Evolutionary conservation across 2,329 filamentous ascomycete species (phyloP), one percentile per base, ranked within the genome.

Genomic region (Colletotrichum liriopes): DNA sequence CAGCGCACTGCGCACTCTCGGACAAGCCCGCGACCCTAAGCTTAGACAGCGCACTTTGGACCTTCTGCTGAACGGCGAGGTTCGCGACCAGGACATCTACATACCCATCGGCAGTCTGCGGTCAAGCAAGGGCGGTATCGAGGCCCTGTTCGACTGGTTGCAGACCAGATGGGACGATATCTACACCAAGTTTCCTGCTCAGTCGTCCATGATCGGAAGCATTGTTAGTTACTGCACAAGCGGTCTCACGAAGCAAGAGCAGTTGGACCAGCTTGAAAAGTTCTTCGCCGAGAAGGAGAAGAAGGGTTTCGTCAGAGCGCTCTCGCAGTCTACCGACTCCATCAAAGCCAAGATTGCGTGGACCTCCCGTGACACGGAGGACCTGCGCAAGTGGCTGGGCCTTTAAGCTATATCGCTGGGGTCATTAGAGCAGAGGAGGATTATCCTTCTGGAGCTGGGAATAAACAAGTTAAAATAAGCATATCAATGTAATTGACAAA

Each of bases 41-140:
- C 89, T 98, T 60, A 96, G 98, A 81, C 86, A 96, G 85, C 90
- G 91, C 73, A 96, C 95, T 3, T 88, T 98, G 18, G 89, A 86
- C 39, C 86, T 98, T 74, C 88, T 95, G 41, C 88, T 95, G 69
- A 91, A 91, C 80, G 90, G 92, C 73, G 93, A 97, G 76, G 93
- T 98, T 83, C 97, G 97, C 86, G 94, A 93, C 75, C 96, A 98
- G 82, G 96, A 98, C 81, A 92, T 98, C 75, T 98, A 98, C 84
- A 91, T 98, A 80, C 95, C 96, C 1, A 89, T 96, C 49, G 90
- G 91, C 43, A 93, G 93, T 9, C 89, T 98, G 37, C 91, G 95
- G 71, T 90, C 89, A 65, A 94, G 97, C 79, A 85, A 91, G 9
- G 90, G 91, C 54, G 96, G 96, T 76, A 93, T 97, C 67, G 86